Evolutionary conservation across 2,329 filamentous ascomycete genomes (phyloP), one percentile per base, ranked within the genome.

Genomic region (Verruconis gallopava): DNA sequence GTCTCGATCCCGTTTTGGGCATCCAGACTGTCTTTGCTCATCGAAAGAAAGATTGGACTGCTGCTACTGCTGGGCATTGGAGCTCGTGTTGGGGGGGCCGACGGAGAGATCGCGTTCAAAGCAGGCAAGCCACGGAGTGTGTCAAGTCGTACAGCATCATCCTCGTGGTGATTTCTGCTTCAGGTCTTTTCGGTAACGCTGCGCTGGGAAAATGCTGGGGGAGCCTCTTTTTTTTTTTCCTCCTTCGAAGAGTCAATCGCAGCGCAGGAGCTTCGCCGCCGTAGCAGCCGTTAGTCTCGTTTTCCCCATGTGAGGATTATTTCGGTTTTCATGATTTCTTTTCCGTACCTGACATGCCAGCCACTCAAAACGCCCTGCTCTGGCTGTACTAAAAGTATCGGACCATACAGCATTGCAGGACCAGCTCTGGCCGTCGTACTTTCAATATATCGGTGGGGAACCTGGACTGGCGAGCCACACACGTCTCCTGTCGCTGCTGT

Each of bases 261-360:
- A 30, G 25, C n/a, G n/a, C n/a, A n/a, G n/a, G n/a, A n/a, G n/a
- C n/a, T n/a, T n/a, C n/a, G n/a, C n/a, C n/a, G n/a, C 25, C 25
- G 25, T n/a, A 30, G 25, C 25, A 30, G 25, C 25, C 25, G 6
- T 30, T 30, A 30, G n/a, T n/a, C 25, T 9, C n/a, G 25, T 30
- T 36, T 36, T 19, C 15, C 6, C 13, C 33, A 36, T 36, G 33
- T 17, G 33, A 36, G 33, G 6, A 30, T 30, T n/a, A 30, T 30
- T 30, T 30, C 25, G 25, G 25, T 30, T n/a, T 36, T 15, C 33
- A 14, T 19, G 15, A 36, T 36, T 36, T 36, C 33, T 19, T 36
- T 36, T 36, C 18, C 33, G 33, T 36, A 36, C 33, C 15, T 36
- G 15, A 9, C 15, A 6, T n/a, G 12, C 15, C 12, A 36, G 33